These are phyloP conservation scores for Aspergillus versicolor DNA, from an alignment of 2,329 filamentous ascomycete species.

Conservation along the genomic window DNA sequence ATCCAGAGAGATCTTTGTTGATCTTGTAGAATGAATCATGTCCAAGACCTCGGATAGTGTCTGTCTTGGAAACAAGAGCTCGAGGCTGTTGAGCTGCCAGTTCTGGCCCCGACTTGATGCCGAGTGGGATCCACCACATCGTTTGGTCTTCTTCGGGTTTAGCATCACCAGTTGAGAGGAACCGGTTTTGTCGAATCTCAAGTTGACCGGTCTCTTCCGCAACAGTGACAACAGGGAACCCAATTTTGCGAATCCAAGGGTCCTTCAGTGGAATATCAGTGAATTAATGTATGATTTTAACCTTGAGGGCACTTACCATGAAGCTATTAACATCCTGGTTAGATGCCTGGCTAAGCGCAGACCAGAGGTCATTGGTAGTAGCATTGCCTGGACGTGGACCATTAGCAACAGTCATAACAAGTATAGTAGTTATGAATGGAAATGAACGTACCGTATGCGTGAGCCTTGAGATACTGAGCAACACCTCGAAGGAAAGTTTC, in stretches of 20 bases:
- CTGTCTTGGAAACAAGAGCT: slow-evolving; percentile 72
- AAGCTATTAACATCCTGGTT: slow-evolving; percentile 80
- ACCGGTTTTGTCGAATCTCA: slow-evolving; percentile 79
- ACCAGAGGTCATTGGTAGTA: slow-evolving; percentile 88
- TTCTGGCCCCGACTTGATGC: slow-evolving; percentile 72
- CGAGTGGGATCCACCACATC: slow-evolving; percentile 92
- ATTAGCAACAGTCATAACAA: background rate
- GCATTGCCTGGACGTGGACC: slow-evolving; percentile 60
- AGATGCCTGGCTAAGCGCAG: slow-evolving; percentile 80
- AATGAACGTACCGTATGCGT: slow-evolving; percentile 67
- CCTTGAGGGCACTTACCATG: slow-evolving; percentile 57
- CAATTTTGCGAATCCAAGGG: slow-evolving; percentile 93
- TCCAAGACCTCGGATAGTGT: slow-evolving; percentile 65
- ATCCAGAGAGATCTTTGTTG: slow-evolving; percentile 85
- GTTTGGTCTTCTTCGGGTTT: slow-evolving; percentile 89
- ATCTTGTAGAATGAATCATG: slow-evolving; percentile 89
- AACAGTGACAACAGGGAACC: slow-evolving; percentile 86
- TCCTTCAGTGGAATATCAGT: slow-evolving; percentile 44
- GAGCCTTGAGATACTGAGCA: slow-evolving; percentile 80
- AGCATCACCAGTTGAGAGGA: slow-evolving; percentile 87
- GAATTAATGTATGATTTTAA: background rate
- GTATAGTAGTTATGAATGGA: background rate
- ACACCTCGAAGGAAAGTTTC: slow-evolving; percentile 90
- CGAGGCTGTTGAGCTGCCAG: slow-evolving; percentile 62
- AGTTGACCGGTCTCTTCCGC: slow-evolving; percentile 81